Evolutionary conservation across 371 early-diverging fungal species (phyloP).

Genomic region (Apophysomyces ossiformis): DNA sequence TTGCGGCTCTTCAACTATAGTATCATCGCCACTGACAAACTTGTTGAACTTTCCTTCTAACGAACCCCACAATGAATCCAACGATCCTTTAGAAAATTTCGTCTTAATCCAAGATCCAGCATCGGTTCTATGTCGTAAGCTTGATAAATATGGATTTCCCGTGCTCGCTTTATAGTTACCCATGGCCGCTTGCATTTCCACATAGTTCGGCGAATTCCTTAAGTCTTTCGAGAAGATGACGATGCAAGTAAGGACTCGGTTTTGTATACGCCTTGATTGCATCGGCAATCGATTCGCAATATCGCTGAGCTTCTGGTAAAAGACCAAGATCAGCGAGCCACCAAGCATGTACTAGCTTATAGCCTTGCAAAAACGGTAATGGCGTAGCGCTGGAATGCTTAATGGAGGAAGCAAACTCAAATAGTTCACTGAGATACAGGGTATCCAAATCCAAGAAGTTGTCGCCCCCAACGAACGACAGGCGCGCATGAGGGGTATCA

Average conservation of each 20-base stretch:
- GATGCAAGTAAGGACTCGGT: constrained; percentile 79
- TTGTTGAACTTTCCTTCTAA: constrained; percentile 76
- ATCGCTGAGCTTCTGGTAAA: constrained; percentile 71
- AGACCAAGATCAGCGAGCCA: constrained; percentile 82
- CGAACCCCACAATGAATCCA: constrained; percentile 70
- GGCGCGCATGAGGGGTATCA: constrained; percentile 59
- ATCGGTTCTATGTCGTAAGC: constrained; percentile 24
- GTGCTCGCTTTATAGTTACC: constrained; percentile 26
- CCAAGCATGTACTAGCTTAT: constrained; percentile 85
- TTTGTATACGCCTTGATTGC: constrained; percentile 74
- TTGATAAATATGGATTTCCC: no score
- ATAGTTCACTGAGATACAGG: constrained; percentile 76
- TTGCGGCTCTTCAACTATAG: constrained; percentile 39
- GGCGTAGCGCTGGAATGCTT: constrained; percentile 51
- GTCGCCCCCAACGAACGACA: constrained; percentile 62
- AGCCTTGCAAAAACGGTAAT: constrained; percentile 88
- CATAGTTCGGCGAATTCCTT: constrained; percentile 55
- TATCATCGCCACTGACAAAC: constrained; percentile 70
- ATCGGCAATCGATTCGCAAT: constrained; percentile 77
- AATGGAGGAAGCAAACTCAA: constrained; percentile 74
- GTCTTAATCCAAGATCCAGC: constrained; percentile 58
- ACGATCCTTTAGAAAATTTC: constrained; percentile 63
- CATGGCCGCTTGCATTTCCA: constrained; percentile 43
- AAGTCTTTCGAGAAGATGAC: constrained; percentile 66
- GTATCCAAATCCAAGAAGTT: constrained; percentile 55